These are phyloP conservation scores for Fusarium sp. DNA, from an alignment of 2,329 filamentous ascomycete species.

Conservation along the genomic window DNA sequence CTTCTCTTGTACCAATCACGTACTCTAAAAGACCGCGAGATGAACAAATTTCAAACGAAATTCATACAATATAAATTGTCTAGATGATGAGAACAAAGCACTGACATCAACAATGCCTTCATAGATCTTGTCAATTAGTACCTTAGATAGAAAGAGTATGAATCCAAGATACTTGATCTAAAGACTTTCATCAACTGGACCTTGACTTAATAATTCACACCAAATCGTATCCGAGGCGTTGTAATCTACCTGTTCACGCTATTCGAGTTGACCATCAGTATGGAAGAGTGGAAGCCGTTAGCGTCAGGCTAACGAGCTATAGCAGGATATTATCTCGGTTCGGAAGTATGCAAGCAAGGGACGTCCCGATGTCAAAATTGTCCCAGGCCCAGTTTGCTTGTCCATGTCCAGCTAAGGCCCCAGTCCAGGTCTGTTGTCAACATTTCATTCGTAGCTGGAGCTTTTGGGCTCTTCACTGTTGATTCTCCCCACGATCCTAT, in stretches of 20 bases:
- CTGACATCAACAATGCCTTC: background rate
- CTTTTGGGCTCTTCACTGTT: background rate
- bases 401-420: background rate
- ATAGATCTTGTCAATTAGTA: background rate
- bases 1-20: background rate
- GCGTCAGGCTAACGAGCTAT: constrained; percentile 13
- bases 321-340: constrained; percentile 3
- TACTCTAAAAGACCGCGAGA: background rate
- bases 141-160: background rate
- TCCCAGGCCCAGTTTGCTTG: constrained; percentile 10
- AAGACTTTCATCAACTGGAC: background rate
- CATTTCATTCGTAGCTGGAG: background rate
- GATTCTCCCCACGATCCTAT: background rate
- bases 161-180: background rate
- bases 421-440: constrained; percentile 9
- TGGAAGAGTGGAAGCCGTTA: constrained; percentile 7
- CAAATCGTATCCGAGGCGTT: background rate
- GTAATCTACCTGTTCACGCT: background rate
- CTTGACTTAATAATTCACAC: background rate
- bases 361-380: constrained; percentile 21
- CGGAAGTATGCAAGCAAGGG: constrained; percentile 28
- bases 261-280: background rate
- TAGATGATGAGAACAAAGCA: background rate
- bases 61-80: background rate
- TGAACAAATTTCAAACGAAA: background rate